phyloP scores from a whole-genome alignment of 2,329 filamentous ascomycete species.

The Fusarium metavorans region DNA sequence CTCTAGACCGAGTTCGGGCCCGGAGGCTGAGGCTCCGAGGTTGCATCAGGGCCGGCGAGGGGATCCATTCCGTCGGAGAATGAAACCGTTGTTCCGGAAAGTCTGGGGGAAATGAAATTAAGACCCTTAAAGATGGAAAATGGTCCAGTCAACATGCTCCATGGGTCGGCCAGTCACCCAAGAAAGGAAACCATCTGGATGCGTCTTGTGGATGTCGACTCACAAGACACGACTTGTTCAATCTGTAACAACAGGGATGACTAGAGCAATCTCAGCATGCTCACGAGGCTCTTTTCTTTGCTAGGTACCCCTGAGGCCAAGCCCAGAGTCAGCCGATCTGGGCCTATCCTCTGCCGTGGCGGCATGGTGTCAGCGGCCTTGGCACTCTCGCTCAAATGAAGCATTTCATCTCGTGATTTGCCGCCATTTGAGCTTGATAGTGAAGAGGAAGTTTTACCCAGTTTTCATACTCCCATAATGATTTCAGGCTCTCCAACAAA shows the following conservation, averaged over 20 bases:
- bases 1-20: slow-evolving; percentile 15
- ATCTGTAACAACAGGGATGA: background rate
- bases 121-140: background rate
- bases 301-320: background rate
- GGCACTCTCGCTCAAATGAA: background rate
- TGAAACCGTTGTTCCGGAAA: slow-evolving; percentile 22
- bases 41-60: slow-evolving; percentile 9
- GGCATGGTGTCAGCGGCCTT: background rate
- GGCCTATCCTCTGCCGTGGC: background rate
- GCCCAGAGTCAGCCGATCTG: background rate
- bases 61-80: slow-evolving; percentile 9
- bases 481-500: background rate
- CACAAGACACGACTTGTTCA: background rate
- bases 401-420: background rate
- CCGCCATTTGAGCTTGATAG: background rate
- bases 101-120: background rate
- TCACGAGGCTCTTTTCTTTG: background rate
- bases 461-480: background rate
- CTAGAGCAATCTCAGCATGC: background rate
- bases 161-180: background rate
- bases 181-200: background rate
- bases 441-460: no score
- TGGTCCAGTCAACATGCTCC: background rate
- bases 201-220: background rate
- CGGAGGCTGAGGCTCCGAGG: slow-evolving; percentile 29